Evolutionary conservation across 2,329 filamentous ascomycete genomes (phyloP), one percentile per base, ranked within the genome.

Genomic region (Phyllosticta citriasiana): DNA sequence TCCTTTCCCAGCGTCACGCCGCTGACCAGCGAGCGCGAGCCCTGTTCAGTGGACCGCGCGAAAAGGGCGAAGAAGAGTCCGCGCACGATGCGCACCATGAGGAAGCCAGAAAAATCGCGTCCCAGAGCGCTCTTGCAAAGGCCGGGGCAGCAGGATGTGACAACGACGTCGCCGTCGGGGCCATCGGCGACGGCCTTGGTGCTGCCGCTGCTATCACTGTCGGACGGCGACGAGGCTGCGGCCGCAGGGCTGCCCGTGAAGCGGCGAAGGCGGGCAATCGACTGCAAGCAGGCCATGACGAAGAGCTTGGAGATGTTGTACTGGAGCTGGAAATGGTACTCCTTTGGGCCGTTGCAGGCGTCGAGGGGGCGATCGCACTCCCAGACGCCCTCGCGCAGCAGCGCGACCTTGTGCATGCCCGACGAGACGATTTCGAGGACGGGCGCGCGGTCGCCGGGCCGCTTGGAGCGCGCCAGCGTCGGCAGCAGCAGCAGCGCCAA

Each of bases 41-140:
- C 77, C 2, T 73, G 71, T 60, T 78, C 76, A 0, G 74, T 76
- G 1, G 68, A 72, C 2, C 76, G 66, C 2, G 71, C 74, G 14
- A 73, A 63, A 3, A 71, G 24, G 2, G 67, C 62, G 2, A 65
- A 64, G 22, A 67, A n/a, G 5, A 72, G 35, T 0, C 12, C 57
- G 0, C 66, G 27, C 1, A 25, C 30, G 19, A 52, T 51, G 1
- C 64, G 65, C 0, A 25, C 74, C 63, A n/a, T 72, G 60, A 22
- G 40, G 40, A 47, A 65, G 62, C 55, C 73, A 10, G 58, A 52
- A 25, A 55, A 57, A 12, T 65, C 57, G 9, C 65, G 53, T 19
- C 60, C 50, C 19, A 66, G 57, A 2, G 63, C 62, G 12, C 59
- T 63, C 22, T 65, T 58, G 55, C 65, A 66, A 22, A 66, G 57